phyloP scores from a whole-genome alignment of 345 rosid genomes.

The Erucastrum elatum region DNA sequence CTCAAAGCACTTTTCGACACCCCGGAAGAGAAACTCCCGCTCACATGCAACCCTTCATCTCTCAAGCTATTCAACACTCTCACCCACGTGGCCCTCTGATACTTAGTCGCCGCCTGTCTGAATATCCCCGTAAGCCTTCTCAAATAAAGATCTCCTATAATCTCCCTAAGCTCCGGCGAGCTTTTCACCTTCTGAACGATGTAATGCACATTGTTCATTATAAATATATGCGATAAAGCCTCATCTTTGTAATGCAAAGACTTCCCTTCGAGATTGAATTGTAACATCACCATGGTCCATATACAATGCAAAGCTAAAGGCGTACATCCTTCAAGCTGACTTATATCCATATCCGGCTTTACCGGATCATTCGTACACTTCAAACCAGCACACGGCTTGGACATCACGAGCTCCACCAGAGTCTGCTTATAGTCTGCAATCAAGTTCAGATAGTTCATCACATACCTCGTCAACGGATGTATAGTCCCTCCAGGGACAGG shows the following conservation, averaged over 20 bases:
- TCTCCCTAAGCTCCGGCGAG: conserved; percentile 38
- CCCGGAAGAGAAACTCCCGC: conserved; percentile 88
- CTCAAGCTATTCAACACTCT: conserved; percentile 75
- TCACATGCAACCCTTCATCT: conserved; percentile 89
- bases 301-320: conserved; percentile 85
- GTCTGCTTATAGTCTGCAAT: conserved; percentile 90
- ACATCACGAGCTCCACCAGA: conserved; percentile 69
- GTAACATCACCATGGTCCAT: conserved; percentile 85
- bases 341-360: conserved; percentile 82
- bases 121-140: conserved; percentile 66
- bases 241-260: conserved; percentile 77
- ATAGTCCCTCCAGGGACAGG: conserved; percentile 92
- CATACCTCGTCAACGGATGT: conserved; percentile 96
- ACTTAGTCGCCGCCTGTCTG: conserved; percentile 77
- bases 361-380: conserved; percentile 75
- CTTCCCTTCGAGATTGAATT: conserved; percentile 88
- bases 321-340: conserved; percentile 65
- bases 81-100: conserved; percentile 95
- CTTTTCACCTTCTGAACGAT: conserved; percentile 55
- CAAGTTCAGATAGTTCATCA: conserved; percentile 92
- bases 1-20: conserved; percentile 77
- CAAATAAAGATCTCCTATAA: conserved; percentile 83
- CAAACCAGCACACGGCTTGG: conserved; percentile 82
- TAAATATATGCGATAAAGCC: conserved; percentile 65
- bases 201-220: conserved; percentile 98